phyloP scores from a whole-genome alignment of 768 basidiomycete genomes.

The Erythrobasidium yunnanense region DNA sequence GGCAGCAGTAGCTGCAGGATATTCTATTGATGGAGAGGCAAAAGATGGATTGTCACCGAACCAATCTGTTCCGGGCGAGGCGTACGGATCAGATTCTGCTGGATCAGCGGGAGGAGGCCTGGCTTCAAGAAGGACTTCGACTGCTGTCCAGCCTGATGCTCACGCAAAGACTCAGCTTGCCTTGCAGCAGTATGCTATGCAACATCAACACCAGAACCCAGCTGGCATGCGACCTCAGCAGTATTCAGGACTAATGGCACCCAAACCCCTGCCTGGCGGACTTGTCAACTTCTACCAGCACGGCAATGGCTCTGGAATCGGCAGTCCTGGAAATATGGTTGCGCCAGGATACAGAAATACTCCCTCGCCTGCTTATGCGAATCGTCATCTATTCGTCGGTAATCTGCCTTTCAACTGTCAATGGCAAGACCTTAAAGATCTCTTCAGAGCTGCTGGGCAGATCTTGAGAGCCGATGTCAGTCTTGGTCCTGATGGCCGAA shows the following conservation, averaged over 20 bases:
- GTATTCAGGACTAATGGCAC: not conserved
- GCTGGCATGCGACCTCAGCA: not conserved
- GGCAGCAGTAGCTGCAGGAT: conserved; percentile 11
- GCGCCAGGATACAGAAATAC: not conserved
- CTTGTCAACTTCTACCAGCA: conserved; percentile 23
- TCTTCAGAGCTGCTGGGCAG: conserved; percentile 80
- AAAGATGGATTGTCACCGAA: not conserved
- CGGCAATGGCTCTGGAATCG: not conserved
- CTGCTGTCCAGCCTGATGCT: not conserved
- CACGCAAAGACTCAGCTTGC: not conserved
- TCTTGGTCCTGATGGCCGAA: conserved; percentile 73
- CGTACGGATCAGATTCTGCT: not conserved
- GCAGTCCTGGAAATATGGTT: no score
- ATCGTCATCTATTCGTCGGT: conserved; percentile 59
- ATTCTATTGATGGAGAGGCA: not conserved
- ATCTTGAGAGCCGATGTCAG: conserved; percentile 85
- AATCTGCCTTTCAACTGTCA: conserved; percentile 88
- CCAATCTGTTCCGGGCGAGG: not conserved
- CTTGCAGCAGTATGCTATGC: not conserved
- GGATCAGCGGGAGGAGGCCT: not conserved
- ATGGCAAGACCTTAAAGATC: conserved; percentile 97
- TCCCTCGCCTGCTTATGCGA: conserved; percentile 29
- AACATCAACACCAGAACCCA: conserved; percentile 4
- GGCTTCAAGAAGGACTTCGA: not conserved
- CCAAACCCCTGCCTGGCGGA: conserved; percentile 24